These are phyloP conservation scores for Thelephora terrestris DNA, from an alignment of 1,284 basidiomycete genomes.

Conservation along the genomic window DNA sequence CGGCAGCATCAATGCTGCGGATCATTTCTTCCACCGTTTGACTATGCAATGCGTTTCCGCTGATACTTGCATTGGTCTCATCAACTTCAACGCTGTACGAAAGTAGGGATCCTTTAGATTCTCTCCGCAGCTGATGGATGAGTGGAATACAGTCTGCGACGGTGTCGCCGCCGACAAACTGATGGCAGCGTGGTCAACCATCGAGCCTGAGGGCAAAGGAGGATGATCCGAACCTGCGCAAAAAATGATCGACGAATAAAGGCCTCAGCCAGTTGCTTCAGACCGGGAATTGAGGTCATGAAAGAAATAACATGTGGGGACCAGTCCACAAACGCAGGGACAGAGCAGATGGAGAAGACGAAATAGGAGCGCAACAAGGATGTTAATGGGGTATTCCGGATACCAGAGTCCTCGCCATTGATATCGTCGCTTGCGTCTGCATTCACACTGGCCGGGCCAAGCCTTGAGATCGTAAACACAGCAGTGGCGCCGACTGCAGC, in stretches of 20 bases:
- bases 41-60: conserved; percentile 36
- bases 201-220: conserved; percentile 2
- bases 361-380: conserved; percentile 60
- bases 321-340: conserved; percentile 69
- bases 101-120: conserved; percentile 73
- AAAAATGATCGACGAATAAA: conserved; percentile 82
- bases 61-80: conserved; percentile 24
- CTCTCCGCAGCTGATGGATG: conserved; percentile 49
- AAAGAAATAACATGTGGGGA: conserved; percentile 62
- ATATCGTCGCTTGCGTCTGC: too few relatives aligned
- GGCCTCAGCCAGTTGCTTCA: conserved; percentile 57
- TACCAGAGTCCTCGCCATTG: too few relatives aligned
- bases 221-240: conserved; percentile 43
- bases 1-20: conserved; percentile 64
- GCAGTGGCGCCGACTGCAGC: too few relatives aligned
- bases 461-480: too few relatives aligned
- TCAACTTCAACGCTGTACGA: conserved; percentile 84
- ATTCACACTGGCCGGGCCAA: too few relatives aligned
- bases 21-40: conserved; percentile 64
- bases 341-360: conserved; percentile 74
- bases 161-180: conserved; percentile 88
- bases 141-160: conserved; percentile 59
- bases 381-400: conserved; percentile 21
- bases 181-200: conserved; percentile 17
- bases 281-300: conserved; percentile 54